Conservation (phyloP, 2,329 filamentous ascomycete species). For the Paracorniculantispora psalliotae region DNA sequence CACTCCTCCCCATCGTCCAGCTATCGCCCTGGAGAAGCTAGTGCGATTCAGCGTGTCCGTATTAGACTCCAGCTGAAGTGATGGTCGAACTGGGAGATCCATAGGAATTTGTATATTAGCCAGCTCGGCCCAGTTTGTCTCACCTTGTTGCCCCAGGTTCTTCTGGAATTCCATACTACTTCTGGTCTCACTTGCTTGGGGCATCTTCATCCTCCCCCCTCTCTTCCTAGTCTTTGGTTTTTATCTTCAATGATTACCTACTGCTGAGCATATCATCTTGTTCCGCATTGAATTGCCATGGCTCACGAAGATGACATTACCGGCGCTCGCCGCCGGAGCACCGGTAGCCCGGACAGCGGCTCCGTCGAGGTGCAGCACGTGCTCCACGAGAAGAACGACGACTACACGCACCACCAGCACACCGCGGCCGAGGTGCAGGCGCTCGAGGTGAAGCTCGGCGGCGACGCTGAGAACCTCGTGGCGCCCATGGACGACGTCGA, state of each 20-base stretch:
- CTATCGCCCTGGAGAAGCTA: not conserved
- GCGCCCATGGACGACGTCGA: slow-evolving; percentile 21
- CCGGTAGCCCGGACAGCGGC: not conserved
- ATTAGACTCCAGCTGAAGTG: not conserved
- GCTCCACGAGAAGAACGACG: not conserved
- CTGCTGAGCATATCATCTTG: not conserved
- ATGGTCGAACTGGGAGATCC: not conserved
- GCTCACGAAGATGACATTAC: not conserved
- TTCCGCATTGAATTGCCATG: not conserved
- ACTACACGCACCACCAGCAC: not conserved
- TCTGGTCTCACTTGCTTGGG: not conserved
- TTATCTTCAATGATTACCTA: not conserved
- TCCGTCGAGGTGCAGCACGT: not conserved
- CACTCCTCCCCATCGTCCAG: not conserved
- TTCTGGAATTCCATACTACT: not conserved
- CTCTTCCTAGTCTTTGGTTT: not conserved
- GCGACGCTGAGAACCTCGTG: slow-evolving; percentile 12
- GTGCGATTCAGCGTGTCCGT: not conserved
- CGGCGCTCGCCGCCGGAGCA: not conserved
- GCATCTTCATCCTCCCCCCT: not conserved
- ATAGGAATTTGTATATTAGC: not conserved
- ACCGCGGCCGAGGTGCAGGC: not conserved
- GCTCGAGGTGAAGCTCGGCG: slow-evolving; percentile 1
- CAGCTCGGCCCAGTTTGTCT: not conserved
- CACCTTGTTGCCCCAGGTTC: not conserved